Base-by-base conservation (phyloP, 2,329 filamentous ascomycete species). In the Aureobasidium namibiae region DNA sequence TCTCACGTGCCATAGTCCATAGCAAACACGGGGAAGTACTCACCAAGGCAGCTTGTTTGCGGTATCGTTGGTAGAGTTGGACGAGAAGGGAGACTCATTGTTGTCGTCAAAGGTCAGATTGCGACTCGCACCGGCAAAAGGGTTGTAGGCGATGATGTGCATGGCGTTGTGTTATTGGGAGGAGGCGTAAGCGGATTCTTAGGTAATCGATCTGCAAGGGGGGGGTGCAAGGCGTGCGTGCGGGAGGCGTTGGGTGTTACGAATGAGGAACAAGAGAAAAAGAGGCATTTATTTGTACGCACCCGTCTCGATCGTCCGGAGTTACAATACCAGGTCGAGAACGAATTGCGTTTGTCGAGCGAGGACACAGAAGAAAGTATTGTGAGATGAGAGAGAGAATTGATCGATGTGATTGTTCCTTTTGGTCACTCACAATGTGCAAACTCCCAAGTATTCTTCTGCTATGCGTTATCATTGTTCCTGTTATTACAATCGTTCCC, bases 401-500 rank as follows among this genome's bases (percentile, higher is more conserved):
- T 33, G 24, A 21, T 1, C 5, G 24, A 4, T 26, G 18, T 14
- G n/a, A 16, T 54, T 54, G 26, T 4, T 54, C 31, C 26, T 21
- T n/a, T 41, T 36, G 34, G 5, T 34, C 48, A 29, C 14, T 39
- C 48, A 52, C 33, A 52, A 39, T 52, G 33, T 36, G 34, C 21
- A 52, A 52, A 13, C 26, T n/a, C n/a, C n/a, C 50, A 31, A 31
- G 5, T 21, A 33, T 42, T 33, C 24, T 42, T 42, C 38, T 33
- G 24, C 36, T n/a, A 41, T 31, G 44, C 50, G 36, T 42, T 42
- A 54, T 54, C 50, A 54, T 54, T 54, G 50, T 54, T 54, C 50
- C 38, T 54, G 24, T 54, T 54, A 42, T 41, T 54, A 54, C 50
- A 54, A 42, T 23, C 36, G 36, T 21, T 39, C 24, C 18, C 29